Evolutionary conservation across 441 rosid genomes (phyloP), one percentile per base, ranked within the genome.

Genomic region (Euphorbia schlechtendalii): DNA sequence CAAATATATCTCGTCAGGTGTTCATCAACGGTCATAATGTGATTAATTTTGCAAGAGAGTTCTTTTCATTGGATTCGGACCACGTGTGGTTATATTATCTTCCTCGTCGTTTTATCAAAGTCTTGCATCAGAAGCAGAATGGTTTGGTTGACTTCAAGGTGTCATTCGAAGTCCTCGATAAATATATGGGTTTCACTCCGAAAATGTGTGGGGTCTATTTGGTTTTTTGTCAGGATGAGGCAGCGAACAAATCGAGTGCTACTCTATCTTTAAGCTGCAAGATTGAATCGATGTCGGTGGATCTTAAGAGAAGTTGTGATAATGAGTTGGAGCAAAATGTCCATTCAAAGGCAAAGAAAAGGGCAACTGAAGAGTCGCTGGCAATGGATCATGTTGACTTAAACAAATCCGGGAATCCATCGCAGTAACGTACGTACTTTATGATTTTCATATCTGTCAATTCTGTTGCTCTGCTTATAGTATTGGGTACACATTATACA

Each of bases 1-100:
- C 55, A 46, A 61, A 61, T 56, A 61, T 69, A 40, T 69, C 72
- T 17, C 62, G 72, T 30, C 61, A 69, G 54, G 62, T 69, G 43
- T 61, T 62, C 67, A 69, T 69, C 66, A 62, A 69, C 45, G 72
- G 72, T 28, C 60, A 34, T 30, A 60, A 27, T 32, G 56, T 62
- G 38, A 54, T 55, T 8, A 61, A 24, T 7, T 62, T 69, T 55
- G 61, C 72, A 24, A 69, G 62, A 41, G 56, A 69, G 72, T 69
- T 69, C 56, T 69, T 54, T 45, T 69, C 67, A n/a, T 55, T 62
- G 61, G 53, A 69, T 56, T 61, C 61, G 3, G 67, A 69, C 54
- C 67, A 69, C 24, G 18, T 62, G 20, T 69, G 61, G 67, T 32
- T 69, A 2, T 69, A 55, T 46, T 69, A 69, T 45, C 56, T 61